Conservation (phyloP, 768 basidiomycete genomes). For the Tylopilus balloui region DNA sequence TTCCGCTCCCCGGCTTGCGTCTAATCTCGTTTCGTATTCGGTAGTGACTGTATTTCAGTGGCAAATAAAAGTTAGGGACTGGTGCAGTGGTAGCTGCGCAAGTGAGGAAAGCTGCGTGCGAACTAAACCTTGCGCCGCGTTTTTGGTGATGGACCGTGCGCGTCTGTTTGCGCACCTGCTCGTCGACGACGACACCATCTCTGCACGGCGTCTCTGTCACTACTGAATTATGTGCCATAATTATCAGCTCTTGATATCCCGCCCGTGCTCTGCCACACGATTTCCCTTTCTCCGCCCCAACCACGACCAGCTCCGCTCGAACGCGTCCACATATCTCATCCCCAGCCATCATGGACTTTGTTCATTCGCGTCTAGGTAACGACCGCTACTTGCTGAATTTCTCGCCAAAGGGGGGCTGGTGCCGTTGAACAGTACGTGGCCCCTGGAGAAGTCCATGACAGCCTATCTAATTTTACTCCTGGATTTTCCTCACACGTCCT, state of each 20-base stretch:
- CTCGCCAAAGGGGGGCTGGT: neutral
- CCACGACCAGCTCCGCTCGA: slow-evolving; percentile 34
- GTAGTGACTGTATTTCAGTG: slow-evolving; percentile 6
- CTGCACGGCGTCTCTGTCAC: neutral
- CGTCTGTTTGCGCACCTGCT: slow-evolving; percentile 9
- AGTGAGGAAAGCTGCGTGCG: slow-evolving; percentile 30
- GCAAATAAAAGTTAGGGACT: slow-evolving; percentile 6
- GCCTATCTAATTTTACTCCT: neutral
- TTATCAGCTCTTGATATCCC: slow-evolving; percentile 13
- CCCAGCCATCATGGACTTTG: too few species aligned
- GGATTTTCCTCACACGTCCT: slow-evolving; percentile 4
- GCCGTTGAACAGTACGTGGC: neutral
- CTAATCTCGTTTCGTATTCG: slow-evolving; percentile 10
- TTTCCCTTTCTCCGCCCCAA: slow-evolving; percentile 33
- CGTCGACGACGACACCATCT: slow-evolving; percentile 20
- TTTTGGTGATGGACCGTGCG: slow-evolving; percentile 27
- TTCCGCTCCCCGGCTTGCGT: slow-evolving; percentile 14
- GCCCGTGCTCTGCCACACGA: slow-evolving; percentile 21
- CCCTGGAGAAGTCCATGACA: neutral
- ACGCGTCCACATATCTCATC: slow-evolving; percentile 7
- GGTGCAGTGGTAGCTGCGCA: slow-evolving; percentile 25
- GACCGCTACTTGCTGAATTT: neutral
- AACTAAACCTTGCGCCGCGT: slow-evolving; percentile 29
- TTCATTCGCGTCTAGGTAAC: neutral
- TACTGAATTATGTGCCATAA: slow-evolving; percentile 23